Evolutionary conservation across 225 moss, liverwort and hornwort species (phyloP).

Genomic region (Physcomitrium patens): DNA sequence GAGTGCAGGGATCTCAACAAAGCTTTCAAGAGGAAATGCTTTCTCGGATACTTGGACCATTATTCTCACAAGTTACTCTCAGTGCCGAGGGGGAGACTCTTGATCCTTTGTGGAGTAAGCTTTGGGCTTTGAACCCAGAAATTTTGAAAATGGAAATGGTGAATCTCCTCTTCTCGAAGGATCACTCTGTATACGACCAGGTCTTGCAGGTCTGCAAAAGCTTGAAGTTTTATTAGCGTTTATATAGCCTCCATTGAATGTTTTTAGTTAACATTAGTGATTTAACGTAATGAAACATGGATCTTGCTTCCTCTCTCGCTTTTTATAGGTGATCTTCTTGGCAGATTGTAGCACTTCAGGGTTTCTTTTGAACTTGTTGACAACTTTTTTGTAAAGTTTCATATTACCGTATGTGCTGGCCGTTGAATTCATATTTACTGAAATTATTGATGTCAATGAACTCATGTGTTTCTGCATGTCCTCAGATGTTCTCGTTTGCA

Average conservation of each 20-base stretch:
- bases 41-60: slow-evolving; percentile 42
- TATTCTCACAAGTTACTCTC: slow-evolving; percentile 40
- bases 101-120: slow-evolving; percentile 52
- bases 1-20: slow-evolving; percentile 41
- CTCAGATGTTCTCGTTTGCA: slow-evolving; percentile 92
- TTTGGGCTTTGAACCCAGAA: slow-evolving; percentile 73
- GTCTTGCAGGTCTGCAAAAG: slow-evolving; percentile 71
- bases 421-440: neutral
- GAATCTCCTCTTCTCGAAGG: slow-evolving; percentile 55
- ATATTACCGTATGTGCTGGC: neutral
- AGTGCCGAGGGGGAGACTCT: slow-evolving; percentile 38
- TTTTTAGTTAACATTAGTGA: neutral
- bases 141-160: slow-evolving; percentile 63
- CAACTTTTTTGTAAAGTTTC: slow-evolving; percentile 15
- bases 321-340: slow-evolving; percentile 1
- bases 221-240: slow-evolving; percentile 16
- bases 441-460: slow-evolving; percentile 15
- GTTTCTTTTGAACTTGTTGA: slow-evolving; percentile 10
- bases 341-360: slow-evolving; percentile 19
- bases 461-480: slow-evolving; percentile 16
- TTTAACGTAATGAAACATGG: neutral
- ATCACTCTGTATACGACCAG: slow-evolving; percentile 53
- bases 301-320: neutral
- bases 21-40: slow-evolving; percentile 54
- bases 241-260: slow-evolving; percentile 4